phyloP scores from a whole-genome alignment of 208 protist genomes.

The Acanthamoeba culbertsoni region DNA sequence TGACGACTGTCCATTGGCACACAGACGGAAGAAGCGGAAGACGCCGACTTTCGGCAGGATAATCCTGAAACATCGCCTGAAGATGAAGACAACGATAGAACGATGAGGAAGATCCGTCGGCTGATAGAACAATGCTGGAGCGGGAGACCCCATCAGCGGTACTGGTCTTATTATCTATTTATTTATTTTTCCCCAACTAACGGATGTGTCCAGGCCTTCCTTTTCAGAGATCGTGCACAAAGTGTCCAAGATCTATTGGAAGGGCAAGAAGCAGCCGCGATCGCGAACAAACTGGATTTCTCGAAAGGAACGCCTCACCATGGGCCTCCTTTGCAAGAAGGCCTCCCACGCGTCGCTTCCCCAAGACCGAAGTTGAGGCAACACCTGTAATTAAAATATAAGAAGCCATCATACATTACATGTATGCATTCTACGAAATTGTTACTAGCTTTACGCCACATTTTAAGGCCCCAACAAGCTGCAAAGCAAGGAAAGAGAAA shows the following conservation, averaged over 20 bases:
- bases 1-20: too few relatives aligned
- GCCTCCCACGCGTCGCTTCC: too few relatives aligned
- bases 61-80: background rate
- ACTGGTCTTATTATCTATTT: background rate
- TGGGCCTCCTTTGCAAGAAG: constrained; percentile 20
- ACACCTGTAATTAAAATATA: too few relatives aligned
- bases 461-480: too few relatives aligned
- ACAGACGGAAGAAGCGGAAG: too few relatives aligned
- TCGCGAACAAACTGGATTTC: background rate
- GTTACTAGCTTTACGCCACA: too few relatives aligned
- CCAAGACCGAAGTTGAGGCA: too few relatives aligned
- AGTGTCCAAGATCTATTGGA: constrained; percentile 22
- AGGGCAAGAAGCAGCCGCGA: background rate
- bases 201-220: background rate
- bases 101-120: background rate
- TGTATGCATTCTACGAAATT: too few relatives aligned
- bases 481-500: background rate
- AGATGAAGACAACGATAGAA: background rate
- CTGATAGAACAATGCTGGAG: constrained; percentile 5
- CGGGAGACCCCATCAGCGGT: background rate
- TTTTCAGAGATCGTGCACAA: constrained; percentile 1
- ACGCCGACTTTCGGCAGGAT: background rate
- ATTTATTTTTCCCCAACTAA: background rate
- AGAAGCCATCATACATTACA: too few relatives aligned
- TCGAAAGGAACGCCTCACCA: background rate